Evolutionary conservation across 768 basidiomycete genomes (phyloP).

Genomic region (Termitomyces sp.): DNA sequence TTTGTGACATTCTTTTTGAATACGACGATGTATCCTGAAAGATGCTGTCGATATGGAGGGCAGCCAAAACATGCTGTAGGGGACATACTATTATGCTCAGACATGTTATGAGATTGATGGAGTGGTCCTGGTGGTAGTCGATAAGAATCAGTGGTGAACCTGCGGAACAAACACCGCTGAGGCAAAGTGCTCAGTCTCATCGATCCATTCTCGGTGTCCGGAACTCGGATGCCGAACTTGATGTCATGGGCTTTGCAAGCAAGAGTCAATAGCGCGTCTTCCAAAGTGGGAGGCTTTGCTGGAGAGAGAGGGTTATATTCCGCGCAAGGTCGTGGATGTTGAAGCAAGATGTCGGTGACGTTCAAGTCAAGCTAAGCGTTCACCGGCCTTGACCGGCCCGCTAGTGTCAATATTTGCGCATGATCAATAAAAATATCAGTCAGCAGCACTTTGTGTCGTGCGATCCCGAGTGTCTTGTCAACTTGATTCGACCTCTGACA

Average conservation of each 20-base stretch:
- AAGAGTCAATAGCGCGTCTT: conserved; percentile 2
- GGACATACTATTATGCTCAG: background rate
- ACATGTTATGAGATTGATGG: conserved; percentile 2
- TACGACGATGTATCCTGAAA: conserved; percentile 49
- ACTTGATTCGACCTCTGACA: background rate
- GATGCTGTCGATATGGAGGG: background rate
- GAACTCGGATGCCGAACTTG: background rate
- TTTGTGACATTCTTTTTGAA: conserved; percentile 45
- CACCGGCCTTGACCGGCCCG: background rate
- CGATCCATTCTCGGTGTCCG: background rate
- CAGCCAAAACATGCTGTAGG: background rate
- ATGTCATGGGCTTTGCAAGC: conserved; percentile 1
- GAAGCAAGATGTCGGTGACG: background rate
- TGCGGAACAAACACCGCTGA: conserved; percentile 4
- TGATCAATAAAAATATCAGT: conserved; percentile 2
- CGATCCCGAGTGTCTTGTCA: no score
- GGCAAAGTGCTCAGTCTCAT: conserved; percentile 1
- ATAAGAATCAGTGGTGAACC: conserved; percentile 8
- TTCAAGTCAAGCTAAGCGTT: no score
- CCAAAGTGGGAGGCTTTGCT: background rate
- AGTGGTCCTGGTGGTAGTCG: conserved; percentile 3
- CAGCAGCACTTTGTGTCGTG: background rate
- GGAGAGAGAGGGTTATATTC: background rate
- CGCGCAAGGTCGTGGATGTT: background rate
- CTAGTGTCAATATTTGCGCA: background rate